Percentiles rank a stretch among this genome's conserved stretches.
These are phyloP conservation scores for Lecanosticta acicola DNA, from an alignment of 2,329 filamentous ascomycete genomes.

Conservation along the genomic window DNA sequence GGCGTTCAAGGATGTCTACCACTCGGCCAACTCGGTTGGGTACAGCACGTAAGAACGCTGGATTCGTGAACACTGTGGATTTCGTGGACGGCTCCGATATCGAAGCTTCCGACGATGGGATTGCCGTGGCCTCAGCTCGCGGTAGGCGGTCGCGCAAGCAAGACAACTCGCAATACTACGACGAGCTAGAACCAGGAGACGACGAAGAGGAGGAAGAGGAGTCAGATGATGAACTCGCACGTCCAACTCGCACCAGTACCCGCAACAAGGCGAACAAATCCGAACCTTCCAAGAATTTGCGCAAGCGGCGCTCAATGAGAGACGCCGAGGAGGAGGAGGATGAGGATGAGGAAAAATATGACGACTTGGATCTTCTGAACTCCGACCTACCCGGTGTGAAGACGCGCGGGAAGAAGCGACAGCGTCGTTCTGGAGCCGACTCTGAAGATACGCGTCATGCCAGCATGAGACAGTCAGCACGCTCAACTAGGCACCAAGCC, in stretches of 20 bases:
- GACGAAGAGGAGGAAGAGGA: conserved; percentile 17
- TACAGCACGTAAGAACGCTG: conserved; percentile 8
- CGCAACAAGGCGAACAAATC: conserved; percentile 12
- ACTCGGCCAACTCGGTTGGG: conserved; percentile 19
- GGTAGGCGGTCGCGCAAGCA: conserved; percentile 21
- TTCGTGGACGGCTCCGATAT: conserved; percentile 21
- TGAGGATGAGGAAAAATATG: conserved; percentile 27
- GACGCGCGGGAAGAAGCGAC: conserved; percentile 35
- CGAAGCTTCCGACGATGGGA: conserved; percentile 19
- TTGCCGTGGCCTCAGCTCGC: conserved; percentile 10
- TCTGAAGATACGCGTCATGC: conserved; percentile 8
- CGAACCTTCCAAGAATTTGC: conserved; percentile 9
- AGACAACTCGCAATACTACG: conserved; percentile 20
- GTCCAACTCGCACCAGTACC: conserved; percentile 8
- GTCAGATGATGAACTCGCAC: conserved; percentile 19
- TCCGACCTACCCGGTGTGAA: conserved; percentile 38
- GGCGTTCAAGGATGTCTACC: conserved; percentile 22
- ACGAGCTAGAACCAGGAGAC: conserved; percentile 17
- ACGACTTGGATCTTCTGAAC: conserved; percentile 28
- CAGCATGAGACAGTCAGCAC: conserved; percentile 40
- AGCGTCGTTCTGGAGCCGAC: not conserved
- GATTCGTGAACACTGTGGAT: conserved; percentile 29
- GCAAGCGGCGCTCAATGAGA: conserved; percentile 10
- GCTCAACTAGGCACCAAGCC: conserved; percentile 41
- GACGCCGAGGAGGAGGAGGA: conserved; percentile 18